Evolutionary conservation across 768 basidiomycete species (phyloP).

Genomic region (Albatrellus ellisii): DNA sequence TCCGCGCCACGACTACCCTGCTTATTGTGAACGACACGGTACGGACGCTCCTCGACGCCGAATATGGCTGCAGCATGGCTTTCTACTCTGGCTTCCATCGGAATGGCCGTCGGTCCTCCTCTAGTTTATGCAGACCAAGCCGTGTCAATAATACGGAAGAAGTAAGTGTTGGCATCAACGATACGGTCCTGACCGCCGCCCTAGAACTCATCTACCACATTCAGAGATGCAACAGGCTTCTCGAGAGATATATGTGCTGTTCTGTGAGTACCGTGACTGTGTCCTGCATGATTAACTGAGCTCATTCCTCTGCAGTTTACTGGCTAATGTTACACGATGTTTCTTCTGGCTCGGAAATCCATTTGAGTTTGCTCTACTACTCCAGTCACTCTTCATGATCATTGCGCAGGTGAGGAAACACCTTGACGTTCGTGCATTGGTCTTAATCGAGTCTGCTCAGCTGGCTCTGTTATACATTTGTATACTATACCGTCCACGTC

Average conservation of each 20-base stretch:
- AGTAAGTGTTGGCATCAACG: constrained; percentile 26
- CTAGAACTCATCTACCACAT: constrained; percentile 4
- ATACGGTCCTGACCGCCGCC: not conserved
- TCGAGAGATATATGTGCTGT: constrained; percentile 82
- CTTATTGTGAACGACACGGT: not conserved
- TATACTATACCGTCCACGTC: constrained; percentile 50
- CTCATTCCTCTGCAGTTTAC: constrained; percentile 30
- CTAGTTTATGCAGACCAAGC: constrained; percentile 80
- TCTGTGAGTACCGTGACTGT: constrained; percentile 30
- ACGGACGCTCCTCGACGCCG: not conserved
- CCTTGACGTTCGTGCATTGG: not conserved
- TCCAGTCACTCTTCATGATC: constrained; percentile 81
- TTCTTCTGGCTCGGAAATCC: constrained; percentile 82
- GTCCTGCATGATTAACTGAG: not conserved
- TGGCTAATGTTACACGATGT: constrained; percentile 79
- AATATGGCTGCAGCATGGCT: constrained; percentile 44
- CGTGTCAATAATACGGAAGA: constrained; percentile 66
- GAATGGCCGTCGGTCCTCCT: constrained; percentile 79
- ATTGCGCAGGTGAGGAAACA: constrained; percentile 48
- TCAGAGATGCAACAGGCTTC: constrained; percentile 74
- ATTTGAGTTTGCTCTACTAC: constrained; percentile 65
- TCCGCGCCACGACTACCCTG: not conserved
- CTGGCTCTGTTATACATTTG: constrained; percentile 74
- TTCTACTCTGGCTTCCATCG: constrained; percentile 53
- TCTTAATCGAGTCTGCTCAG: constrained; percentile 25